phyloP scores from a whole-genome alignment of 2,329 filamentous ascomycete species.

The Thielaviopsis musarum region DNA sequence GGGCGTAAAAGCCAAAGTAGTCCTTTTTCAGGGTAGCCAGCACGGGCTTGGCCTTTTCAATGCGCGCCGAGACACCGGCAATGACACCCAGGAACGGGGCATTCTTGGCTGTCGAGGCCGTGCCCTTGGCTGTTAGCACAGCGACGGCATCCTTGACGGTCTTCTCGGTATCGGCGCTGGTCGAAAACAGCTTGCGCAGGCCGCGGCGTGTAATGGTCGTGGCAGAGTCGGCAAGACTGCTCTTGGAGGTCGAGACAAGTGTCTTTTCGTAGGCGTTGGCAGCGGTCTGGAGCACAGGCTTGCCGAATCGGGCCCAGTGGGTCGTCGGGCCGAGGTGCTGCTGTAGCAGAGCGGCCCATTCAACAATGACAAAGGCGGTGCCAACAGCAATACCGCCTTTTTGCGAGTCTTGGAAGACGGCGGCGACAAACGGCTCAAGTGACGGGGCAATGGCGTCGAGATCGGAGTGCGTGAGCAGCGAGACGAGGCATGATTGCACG shows the following conservation, averaged over 20 bases:
- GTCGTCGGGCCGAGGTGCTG: conserved; percentile 47
- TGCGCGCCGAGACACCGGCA: conserved; percentile 67
- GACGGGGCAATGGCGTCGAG: conserved; percentile 31
- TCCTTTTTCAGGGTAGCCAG: conserved; percentile 47
- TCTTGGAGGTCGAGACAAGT: conserved; percentile 45
- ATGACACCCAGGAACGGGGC: conserved; percentile 68
- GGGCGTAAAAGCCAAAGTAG: conserved; percentile 67
- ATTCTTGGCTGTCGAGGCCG: conserved; percentile 49
- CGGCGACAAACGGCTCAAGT: conserved; percentile 47
- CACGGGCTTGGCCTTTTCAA: conserved; percentile 42
- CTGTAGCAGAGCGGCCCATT: conserved; percentile 75
- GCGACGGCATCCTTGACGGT: conserved; percentile 46
- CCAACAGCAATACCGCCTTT: conserved; percentile 63
- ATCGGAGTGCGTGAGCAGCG: conserved; percentile 42
- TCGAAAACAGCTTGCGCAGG: conserved; percentile 54
- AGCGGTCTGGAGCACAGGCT: conserved; percentile 49
- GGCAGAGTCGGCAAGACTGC: conserved; percentile 53
- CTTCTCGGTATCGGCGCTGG: conserved; percentile 38
- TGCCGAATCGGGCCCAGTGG: conserved; percentile 46
- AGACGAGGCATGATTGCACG: conserved; percentile 63
- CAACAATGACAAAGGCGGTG: conserved; percentile 74
- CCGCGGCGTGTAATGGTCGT: conserved; percentile 64
- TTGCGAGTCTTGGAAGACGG: conserved; percentile 53
- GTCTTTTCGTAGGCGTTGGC: conserved; percentile 67
- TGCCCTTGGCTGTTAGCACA: conserved; percentile 50